Base-by-base conservation (phyloP, 192 early-diverging fungal genomes). In the Gonapodya prolifera region DNA sequence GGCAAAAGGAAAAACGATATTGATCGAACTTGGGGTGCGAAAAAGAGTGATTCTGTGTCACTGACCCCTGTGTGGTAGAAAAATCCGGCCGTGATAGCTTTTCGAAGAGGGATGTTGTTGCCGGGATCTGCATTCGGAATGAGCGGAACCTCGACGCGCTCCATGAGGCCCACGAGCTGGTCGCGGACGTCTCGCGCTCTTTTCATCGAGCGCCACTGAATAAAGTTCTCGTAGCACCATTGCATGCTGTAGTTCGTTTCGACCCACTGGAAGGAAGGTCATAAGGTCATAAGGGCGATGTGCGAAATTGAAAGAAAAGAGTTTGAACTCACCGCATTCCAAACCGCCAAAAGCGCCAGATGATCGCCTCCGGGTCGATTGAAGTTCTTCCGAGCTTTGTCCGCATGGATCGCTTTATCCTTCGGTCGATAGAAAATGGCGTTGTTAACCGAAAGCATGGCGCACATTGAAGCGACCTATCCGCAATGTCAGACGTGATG, bases 151-250 rank as follows among this genome's bases (percentile, higher is more conserved):
- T 99, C 97, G 1, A 92, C 91, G 31, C 96, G 89, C 78, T 98
- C 97, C 89, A 97, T 91, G 35, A 99, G 82, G 1, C 89, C 89
- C 18, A 95, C 87, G 75, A 99, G 86, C 83, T 99, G 97, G 77
- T 99, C 96, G 0, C 97, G 90, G 30, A 99, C 87, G 81, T 96
- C 94, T 77, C 94, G 89, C 0, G 93, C 96, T 23, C 94, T 87
- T 34, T 91, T 91, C 89, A 99, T 90, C 33, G 96, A 92, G 28
- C 93, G 86, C 77, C 94, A 89, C 80, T 98, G 95, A 75, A 99
- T 91, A 85, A 92, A 99, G 82, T 99, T 98, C 79, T 99, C 97
- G 81, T 91, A 91, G 84, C 97, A 99, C 96, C 96, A 99, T 77
- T 91, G 88, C 80, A 92, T 92, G 70, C 93, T 94, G 82, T 93